Base-by-base conservation (phyloP, 2,329 filamentous ascomycete genomes). In the Claviceps purpurea region DNA sequence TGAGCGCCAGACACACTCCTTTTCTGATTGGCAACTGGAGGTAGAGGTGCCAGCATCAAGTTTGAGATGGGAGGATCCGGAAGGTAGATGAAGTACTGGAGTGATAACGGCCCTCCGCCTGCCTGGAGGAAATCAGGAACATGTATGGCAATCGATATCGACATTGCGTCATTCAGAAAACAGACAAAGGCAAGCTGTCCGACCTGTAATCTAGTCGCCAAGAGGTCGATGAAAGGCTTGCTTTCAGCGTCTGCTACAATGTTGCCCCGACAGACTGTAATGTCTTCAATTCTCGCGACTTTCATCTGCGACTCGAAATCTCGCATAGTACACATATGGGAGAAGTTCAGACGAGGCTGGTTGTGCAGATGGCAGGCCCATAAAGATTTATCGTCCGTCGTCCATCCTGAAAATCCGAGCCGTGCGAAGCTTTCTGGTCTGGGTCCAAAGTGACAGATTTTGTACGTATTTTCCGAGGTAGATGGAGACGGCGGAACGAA, bases 51-150 rank as follows among this genome's bases (percentile, higher is more conserved):
- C 20, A 67, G 59, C 26, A 58, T 61, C 13, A 53, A 56, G 6
- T 54, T 42, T 2, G 55, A 52, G 10, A 63, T 57, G 22, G 38
- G 22, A 13, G 38, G n/a, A 14, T 49, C 51, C 11, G 68, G 64
- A 41, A 58, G 56, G 57, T 73, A 72, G 3, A 74, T 60, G 6
- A 63, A 52, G 54, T 71, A 73, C 4, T 58, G 60, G n/a, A 75
- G 59, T 13, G 16, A n/a, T 3, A n/a, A 22, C 20, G 7, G 22
- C 22, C 16, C 20, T 20, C 8, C 47, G 18, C 8, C 16, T 30
- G 24, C 22, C 5, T 30, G 8, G 8, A 34, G 10, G 10, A 4
- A 11, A 11, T 50, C 50, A 13, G 39, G 16, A 34, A 37, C 22
- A 0, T 75, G 43, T 4, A 77, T 49, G 18, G 76, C 55, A 49